Evolutionary conservation across 2,329 filamentous ascomycete species (phyloP), one percentile per base, ranked within the genome.

Genomic region (Didymella glomerata): DNA sequence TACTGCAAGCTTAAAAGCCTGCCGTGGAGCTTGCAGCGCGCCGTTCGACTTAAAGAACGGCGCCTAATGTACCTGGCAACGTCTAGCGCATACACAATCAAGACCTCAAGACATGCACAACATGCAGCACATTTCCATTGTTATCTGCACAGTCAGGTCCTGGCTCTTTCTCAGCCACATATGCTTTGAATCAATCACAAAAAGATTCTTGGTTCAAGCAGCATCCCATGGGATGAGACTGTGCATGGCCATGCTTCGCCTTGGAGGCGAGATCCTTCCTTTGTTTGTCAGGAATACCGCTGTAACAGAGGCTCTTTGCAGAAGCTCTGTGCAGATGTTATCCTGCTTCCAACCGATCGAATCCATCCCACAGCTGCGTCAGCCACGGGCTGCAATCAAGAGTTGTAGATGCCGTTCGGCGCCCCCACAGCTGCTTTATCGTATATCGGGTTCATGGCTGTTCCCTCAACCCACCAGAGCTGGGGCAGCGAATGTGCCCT

Each of bases 401-500:
- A 14, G 40, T 13, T 42, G 40, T 11, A 42, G 20, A 42, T 20
- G 8, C 18, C 32, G 16, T 30, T n/a, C n/a, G 27, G 16, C 13
- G 1, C 20, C 27, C 27, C 24, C 9, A 20, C 18, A 42, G 34
- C 7, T 36, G 14, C 4, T 27, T 13, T 42, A 27, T 32, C 20
- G 22, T 32, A 2, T 48, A 16, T 24, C 36, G n/a, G 8, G 8
- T 6, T 30, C 10, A 18, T 14, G 45, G 18, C 18, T 30, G 13
- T 24, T 34, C n/a, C 22, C 30, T 63, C 53, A 59, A 22, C 42
- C 46, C 4, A 48, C 48, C 11, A 54, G 34, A 14, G 55, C 60
- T 27, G 49, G 48, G 9, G 51, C 54, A 28, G 50, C 57, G 47
- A 69, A 76, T 24, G 67, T 67, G 3, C 70, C 74, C 51, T 73